Evolutionary conservation across 768 basidiomycete genomes (phyloP).

Genomic region (Dacryopinax spathularia): DNA sequence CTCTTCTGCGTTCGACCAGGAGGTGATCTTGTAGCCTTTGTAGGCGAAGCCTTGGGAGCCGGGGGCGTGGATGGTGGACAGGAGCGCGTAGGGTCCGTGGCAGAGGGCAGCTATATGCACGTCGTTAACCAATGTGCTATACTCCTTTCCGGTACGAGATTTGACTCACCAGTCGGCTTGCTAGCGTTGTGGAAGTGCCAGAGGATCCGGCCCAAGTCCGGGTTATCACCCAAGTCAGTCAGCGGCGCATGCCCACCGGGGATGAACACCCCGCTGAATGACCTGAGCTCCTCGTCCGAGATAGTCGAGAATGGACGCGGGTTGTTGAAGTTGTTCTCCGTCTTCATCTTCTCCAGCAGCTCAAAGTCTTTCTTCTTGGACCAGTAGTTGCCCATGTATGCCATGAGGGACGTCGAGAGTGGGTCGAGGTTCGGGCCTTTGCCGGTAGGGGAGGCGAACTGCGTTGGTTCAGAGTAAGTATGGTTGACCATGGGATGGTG

Average conservation of each 20-base stretch:
- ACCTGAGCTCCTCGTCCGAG: slow-evolving; percentile 16
- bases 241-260: slow-evolving; percentile 21
- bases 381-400: slow-evolving; percentile 18
- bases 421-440: slow-evolving; percentile 17
- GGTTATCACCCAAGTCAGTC: slow-evolving; percentile 16
- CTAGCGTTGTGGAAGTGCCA: slow-evolving; percentile 16
- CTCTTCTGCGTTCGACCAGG: slow-evolving; percentile 21
- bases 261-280: slow-evolving; percentile 19
- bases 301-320: slow-evolving; percentile 18
- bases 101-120: slow-evolving; percentile 10
- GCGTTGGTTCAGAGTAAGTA: background rate
- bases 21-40: slow-evolving; percentile 20
- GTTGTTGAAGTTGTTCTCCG: slow-evolving; percentile 15
- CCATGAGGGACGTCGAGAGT: slow-evolving; percentile 15
- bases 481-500: background rate
- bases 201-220: slow-evolving; percentile 20
- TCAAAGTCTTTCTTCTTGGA: slow-evolving; percentile 12
- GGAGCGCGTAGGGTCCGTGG: slow-evolving; percentile 19
- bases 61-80: slow-evolving; percentile 18
- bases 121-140: background rate
- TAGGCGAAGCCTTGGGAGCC: slow-evolving; percentile 17
- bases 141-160: background rate
- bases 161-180: slow-evolving; percentile 16
- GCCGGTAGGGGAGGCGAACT: slow-evolving; percentile 18
- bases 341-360: slow-evolving; percentile 14